A percentile compares a stretch with the other conserved stretches of the same genome.
Conservation (phyloP, 2,329 filamentous ascomycete genomes). For the Hypoxylon sp. region DNA sequence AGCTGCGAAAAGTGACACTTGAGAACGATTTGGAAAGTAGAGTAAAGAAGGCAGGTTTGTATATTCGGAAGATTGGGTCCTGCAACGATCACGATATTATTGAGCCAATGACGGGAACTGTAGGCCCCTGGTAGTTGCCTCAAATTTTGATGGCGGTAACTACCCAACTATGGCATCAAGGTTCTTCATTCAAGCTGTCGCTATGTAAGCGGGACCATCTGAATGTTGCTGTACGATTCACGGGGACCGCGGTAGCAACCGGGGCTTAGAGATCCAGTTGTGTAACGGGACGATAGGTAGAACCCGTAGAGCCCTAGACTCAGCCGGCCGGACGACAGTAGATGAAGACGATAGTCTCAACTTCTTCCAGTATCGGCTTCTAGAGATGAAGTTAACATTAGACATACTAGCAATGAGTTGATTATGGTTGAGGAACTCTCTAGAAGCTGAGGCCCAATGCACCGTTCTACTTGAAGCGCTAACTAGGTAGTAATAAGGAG, state of each 20-base stretch:
- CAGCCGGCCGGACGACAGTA: neutral
- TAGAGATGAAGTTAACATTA: neutral
- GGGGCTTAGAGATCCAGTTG: neutral
- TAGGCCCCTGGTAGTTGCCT: neutral
- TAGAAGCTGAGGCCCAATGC: neutral
- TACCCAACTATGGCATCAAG: neutral
- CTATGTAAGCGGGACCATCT: neutral
- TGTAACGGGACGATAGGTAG: neutral
- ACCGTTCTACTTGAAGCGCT: neutral
- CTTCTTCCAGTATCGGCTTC: conserved; percentile 2
- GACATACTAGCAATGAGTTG: conserved; percentile 9
- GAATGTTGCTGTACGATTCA: neutral
- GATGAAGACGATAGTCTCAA: neutral
- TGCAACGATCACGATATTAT: neutral
- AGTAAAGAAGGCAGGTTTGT: neutral
- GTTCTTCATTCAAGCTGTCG: neutral
- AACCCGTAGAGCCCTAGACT: neutral
- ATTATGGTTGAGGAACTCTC: neutral
- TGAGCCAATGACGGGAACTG: neutral
- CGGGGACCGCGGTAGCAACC: neutral
- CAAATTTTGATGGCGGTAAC: neutral
- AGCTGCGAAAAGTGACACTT: neutral
- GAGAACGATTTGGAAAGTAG: neutral
- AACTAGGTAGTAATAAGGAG: neutral
- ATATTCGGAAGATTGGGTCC: neutral